These are phyloP conservation scores for Claviceps monticola DNA, from an alignment of 2,329 filamentous ascomycete species.

Conservation along the genomic window DNA sequence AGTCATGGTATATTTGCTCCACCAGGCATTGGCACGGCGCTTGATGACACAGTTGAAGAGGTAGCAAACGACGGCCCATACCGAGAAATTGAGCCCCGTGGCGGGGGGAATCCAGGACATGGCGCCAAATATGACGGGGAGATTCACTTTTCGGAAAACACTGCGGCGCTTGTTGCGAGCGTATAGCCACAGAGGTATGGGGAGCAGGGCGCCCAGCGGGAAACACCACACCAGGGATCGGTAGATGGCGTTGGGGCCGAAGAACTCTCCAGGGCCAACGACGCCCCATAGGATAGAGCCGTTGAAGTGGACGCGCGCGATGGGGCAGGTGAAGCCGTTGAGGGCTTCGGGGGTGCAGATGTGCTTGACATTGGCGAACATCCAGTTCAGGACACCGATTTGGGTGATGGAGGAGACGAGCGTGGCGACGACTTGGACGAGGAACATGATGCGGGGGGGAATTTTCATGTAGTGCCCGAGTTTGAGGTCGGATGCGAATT, in stretches of 20 bases:
- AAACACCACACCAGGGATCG: slow-evolving; percentile 70
- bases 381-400: slow-evolving; percentile 79
- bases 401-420: slow-evolving; percentile 67
- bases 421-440: slow-evolving; percentile 65
- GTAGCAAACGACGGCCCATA: slow-evolving; percentile 77
- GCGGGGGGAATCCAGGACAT: slow-evolving; percentile 80
- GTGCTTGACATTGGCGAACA: slow-evolving; percentile 62
- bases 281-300: slow-evolving; percentile 84
- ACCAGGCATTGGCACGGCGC: slow-evolving; percentile 59
- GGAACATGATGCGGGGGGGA: slow-evolving; percentile 62
- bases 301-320: slow-evolving; percentile 81
- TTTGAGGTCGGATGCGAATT: slow-evolving; percentile 78
- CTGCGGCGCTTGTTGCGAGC: slow-evolving; percentile 44
- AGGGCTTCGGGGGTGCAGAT: slow-evolving; percentile 70
- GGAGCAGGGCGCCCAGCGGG: slow-evolving; percentile 59
- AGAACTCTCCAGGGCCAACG: slow-evolving; percentile 71
- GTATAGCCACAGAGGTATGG: slow-evolving; percentile 61
- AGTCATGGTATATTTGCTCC: slow-evolving; percentile 87
- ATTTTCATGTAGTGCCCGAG: slow-evolving; percentile 84
- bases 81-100: slow-evolving; percentile 73
- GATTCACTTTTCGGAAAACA: slow-evolving; percentile 62
- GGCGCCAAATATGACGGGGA: slow-evolving; percentile 71
- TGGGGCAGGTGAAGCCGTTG: slow-evolving; percentile 78
- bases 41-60: slow-evolving; percentile 69
- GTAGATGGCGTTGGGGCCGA: slow-evolving; percentile 63